phyloP scores from a whole-genome alignment of 2,329 filamentous ascomycete genomes.

The Nemania sp. region DNA sequence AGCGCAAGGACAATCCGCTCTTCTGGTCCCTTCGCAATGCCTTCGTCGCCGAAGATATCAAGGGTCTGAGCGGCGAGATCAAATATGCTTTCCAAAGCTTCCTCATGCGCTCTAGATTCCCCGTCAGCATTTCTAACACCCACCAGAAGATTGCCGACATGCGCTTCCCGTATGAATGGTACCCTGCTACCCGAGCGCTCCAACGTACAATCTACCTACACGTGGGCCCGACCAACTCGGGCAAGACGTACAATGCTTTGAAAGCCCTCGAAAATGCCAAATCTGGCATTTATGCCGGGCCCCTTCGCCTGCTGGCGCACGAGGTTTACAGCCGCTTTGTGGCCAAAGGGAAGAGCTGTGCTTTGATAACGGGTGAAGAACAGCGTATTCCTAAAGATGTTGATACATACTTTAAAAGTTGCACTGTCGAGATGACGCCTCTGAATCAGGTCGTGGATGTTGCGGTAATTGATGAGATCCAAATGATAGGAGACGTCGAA shows the following conservation, averaged over 20 bases:
- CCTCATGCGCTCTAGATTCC: constrained; percentile 68
- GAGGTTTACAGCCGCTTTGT: constrained; percentile 92
- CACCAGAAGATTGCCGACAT: constrained; percentile 81
- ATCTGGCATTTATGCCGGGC: constrained; percentile 89
- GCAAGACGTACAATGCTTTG: constrained; percentile 95
- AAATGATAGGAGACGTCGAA: constrained; percentile 87
- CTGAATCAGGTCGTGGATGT: constrained; percentile 76
- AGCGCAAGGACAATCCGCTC: constrained; percentile 62
- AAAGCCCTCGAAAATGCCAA: constrained; percentile 82
- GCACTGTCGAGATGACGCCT: constrained; percentile 90
- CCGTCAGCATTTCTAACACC: constrained; percentile 65
- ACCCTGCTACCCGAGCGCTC: constrained; percentile 81
- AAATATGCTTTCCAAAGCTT: constrained; percentile 77
- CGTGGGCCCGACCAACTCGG: constrained; percentile 96
- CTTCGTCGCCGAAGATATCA: constrained; percentile 66
- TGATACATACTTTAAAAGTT: constrained; percentile 76
- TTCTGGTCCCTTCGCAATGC: constrained; percentile 70
- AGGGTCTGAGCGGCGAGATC: constrained; percentile 68
- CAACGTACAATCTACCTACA: constrained; percentile 90
- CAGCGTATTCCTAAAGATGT: constrained; percentile 73
- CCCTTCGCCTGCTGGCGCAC: constrained; percentile 87
- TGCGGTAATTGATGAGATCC: constrained; percentile 97
- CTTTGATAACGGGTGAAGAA: constrained; percentile 92
- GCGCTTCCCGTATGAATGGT: constrained; percentile 93
- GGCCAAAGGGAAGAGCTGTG: constrained; percentile 80